Evolutionary conservation across 495 filamentous ascomycete genomes (phyloP).

Genomic region (Aspergillus wentii): DNA sequence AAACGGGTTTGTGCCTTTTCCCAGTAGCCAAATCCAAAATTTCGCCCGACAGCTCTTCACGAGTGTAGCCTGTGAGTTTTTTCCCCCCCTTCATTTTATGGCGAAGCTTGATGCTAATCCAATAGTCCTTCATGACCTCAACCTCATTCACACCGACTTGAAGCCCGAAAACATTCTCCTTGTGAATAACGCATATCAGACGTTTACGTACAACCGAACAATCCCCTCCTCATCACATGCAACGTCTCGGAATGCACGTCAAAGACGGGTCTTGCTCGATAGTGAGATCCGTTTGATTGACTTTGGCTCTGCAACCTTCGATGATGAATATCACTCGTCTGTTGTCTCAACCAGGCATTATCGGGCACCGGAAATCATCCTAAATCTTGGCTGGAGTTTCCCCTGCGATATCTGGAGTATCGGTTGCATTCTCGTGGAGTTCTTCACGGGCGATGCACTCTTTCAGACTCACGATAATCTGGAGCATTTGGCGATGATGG

Average conservation of each 20-base stretch:
- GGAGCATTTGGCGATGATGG: conserved; percentile 99
- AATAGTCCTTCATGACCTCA: conserved; percentile 90
- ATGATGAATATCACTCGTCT: conserved; percentile 97
- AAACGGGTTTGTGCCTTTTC: conserved; percentile 92
- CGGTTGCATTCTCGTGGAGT: conserved; percentile 97
- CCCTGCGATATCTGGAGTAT: conserved; percentile 99
- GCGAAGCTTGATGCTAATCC: conserved; percentile 8
- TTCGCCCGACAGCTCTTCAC: conserved; percentile 95
- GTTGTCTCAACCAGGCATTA: conserved; percentile 97
- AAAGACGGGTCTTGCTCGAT: conserved; percentile 83
- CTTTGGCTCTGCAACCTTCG: conserved; percentile 96
- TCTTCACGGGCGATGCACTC: conserved; percentile 94
- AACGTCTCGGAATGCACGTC: conserved; percentile 69
- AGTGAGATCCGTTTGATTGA: conserved; percentile 97
- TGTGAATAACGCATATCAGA: conserved; percentile 85
- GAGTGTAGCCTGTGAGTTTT: conserved; percentile 89
- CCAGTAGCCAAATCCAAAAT: conserved; percentile 97
- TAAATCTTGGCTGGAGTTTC: conserved; percentile 95
- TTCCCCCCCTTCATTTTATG: neutral
- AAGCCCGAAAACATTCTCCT: conserved; percentile 98
- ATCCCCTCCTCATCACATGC: conserved; percentile 88
- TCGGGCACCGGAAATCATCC: conserved; percentile 92
- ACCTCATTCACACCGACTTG: conserved; percentile 95
- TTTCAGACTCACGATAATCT: conserved; percentile 99
- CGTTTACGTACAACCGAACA: conserved; percentile 91